Evolutionary conservation across 768 basidiomycete species (phyloP).

Genomic region (Tubosaeta brunneosetosa): DNA sequence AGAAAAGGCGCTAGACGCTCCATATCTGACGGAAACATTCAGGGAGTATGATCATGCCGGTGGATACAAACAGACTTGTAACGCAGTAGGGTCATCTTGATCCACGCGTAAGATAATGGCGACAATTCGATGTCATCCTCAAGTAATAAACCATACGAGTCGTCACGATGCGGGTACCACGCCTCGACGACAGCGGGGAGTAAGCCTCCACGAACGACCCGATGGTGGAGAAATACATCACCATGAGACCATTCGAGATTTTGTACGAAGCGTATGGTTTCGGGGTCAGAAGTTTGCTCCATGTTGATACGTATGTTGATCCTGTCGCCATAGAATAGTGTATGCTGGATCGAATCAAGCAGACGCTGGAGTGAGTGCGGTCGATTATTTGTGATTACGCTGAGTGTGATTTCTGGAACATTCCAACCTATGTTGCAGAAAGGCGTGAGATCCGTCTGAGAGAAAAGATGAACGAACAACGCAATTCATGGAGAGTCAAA

Average conservation of each 20-base stretch:
- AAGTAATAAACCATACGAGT: conserved; percentile 74
- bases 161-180: conserved; percentile 74
- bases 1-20: conserved; percentile 35
- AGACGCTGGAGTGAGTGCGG: conserved; percentile 67
- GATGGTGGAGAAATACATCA: conserved; percentile 55
- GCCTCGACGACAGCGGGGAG: conserved; percentile 83
- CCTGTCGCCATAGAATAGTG: conserved; percentile 64
- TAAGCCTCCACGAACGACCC: conserved; percentile 75
- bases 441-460: conserved; percentile 1
- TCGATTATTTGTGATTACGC: conserved; percentile 74
- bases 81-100: conserved; percentile 71
- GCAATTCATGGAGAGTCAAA: conserved; percentile 48
- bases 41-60: not conserved
- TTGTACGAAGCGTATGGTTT: conserved; percentile 51
- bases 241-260: conserved; percentile 60
- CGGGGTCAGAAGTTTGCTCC: conserved; percentile 66
- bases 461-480: conserved; percentile 15
- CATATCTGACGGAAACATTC: conserved; percentile 46
- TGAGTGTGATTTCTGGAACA: conserved; percentile 59
- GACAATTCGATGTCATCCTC: conserved; percentile 88
- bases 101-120: conserved; percentile 80
- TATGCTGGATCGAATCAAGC: conserved; percentile 51
- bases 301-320: conserved; percentile 65
- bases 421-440: conserved; percentile 60
- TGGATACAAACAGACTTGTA: conserved; percentile 52